A percentile compares a stretch with the other conserved stretches of the same genome.
Evolutionary conservation across 1,284 basidiomycete genomes (phyloP).

Genomic region (Ceratobasidium sp.): DNA sequence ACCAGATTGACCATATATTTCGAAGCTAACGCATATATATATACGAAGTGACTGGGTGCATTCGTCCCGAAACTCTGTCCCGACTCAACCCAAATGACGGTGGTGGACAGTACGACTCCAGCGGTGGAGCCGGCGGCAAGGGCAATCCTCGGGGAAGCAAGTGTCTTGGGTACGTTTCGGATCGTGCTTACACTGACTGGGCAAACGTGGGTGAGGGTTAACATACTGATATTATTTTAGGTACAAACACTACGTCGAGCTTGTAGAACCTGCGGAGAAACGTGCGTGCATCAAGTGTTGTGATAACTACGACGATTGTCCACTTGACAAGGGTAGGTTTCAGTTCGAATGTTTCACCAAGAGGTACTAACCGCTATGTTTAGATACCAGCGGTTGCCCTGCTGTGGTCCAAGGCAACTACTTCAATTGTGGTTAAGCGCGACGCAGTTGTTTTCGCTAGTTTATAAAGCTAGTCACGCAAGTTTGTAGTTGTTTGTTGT

Average conservation of each 20-base stretch:
- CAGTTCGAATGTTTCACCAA: neutral
- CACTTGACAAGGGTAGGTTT: slow-evolving; percentile 44
- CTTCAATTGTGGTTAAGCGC: slow-evolving; percentile 44
- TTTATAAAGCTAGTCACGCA: neutral
- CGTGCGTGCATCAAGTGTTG: slow-evolving; percentile 55
- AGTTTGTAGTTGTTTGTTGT: neutral
- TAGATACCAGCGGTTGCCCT: slow-evolving; percentile 50
- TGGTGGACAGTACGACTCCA: no score
- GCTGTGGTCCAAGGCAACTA: slow-evolving; percentile 50
- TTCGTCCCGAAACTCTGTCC: slow-evolving; percentile 36
- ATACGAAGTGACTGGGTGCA: slow-evolving; percentile 47
- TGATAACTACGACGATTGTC: slow-evolving; percentile 50
- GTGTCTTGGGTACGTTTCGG: slow-evolving; percentile 51
- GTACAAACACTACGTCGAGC: slow-evolving; percentile 54
- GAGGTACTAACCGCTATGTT: neutral
- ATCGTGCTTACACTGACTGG: no score
- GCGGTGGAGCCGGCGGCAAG: slow-evolving; percentile 53
- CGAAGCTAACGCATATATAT: no score
- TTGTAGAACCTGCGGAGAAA: slow-evolving; percentile 53
- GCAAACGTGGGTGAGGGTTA: no score
- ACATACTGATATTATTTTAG: no score
- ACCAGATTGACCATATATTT: neutral
- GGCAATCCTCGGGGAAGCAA: slow-evolving; percentile 53
- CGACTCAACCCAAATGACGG: slow-evolving; percentile 50
- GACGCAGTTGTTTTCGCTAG: neutral